These are phyloP conservation scores for Solanum hybrid DNA, from an alignment of 305 asterid genomes.

Conservation along the genomic window DNA sequence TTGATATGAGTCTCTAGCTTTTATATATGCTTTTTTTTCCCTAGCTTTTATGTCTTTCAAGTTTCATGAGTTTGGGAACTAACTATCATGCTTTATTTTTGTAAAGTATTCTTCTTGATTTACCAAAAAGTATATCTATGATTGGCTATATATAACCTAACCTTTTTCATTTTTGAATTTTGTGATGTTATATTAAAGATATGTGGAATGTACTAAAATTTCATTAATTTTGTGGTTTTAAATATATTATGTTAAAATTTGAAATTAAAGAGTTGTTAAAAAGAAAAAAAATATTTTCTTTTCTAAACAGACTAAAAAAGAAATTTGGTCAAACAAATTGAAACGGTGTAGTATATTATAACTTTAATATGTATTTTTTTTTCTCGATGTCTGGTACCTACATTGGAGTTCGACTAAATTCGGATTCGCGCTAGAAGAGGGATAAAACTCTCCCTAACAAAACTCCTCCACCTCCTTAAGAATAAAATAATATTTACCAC, in stretches of 20 bases:
- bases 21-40: too few species aligned
- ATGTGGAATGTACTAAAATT: background rate
- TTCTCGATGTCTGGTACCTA: too few species aligned
- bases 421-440: accelerated
- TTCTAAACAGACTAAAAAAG: background rate
- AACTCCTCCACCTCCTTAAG: background rate
- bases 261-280: background rate
- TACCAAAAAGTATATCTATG: background rate
- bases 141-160: background rate
- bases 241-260: background rate
- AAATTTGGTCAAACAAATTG: background rate
- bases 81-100: background rate
- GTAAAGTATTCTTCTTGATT: background rate
- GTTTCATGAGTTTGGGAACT: background rate
- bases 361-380: background rate
- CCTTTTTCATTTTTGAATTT: background rate
- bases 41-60: background rate
- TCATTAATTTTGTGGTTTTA: background rate
- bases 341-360: background rate
- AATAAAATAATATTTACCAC: accelerated
- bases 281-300: accelerated
- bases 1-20: background rate
- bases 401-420: background rate
- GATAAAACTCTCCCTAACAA: background rate
- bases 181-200: accelerated